Conservation (phyloP, 2,329 filamentous ascomycete species). For the Fusarium sulawesiense region DNA sequence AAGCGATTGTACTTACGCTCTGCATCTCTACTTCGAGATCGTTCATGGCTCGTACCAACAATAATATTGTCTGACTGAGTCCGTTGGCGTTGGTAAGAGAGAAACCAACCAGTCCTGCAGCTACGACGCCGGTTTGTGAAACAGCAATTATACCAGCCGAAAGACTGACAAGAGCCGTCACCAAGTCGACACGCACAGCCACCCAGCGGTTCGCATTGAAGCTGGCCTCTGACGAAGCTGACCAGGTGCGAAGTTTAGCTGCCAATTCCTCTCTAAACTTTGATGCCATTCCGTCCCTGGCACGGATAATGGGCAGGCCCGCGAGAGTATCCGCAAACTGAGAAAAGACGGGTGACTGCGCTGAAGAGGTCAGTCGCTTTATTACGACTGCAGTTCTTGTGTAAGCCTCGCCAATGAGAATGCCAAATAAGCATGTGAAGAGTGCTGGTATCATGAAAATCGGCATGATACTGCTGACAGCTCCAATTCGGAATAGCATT, state of each 20-base stretch:
- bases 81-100: slow-evolving; percentile 67
- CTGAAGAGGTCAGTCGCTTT: slow-evolving; percentile 58
- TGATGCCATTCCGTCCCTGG: slow-evolving; percentile 59
- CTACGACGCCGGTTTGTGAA: slow-evolving; percentile 58
- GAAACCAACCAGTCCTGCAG: slow-evolving; percentile 66
- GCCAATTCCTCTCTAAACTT: slow-evolving; percentile 63
- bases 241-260: slow-evolving; percentile 60
- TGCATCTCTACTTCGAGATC: slow-evolving; percentile 68
- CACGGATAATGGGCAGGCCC: slow-evolving; percentile 64
- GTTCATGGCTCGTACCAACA: slow-evolving; percentile 65
- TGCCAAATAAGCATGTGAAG: slow-evolving; percentile 58
- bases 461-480: slow-evolving; percentile 64
- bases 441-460: slow-evolving; percentile 61
- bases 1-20: slow-evolving; percentile 55
- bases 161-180: slow-evolving; percentile 64
- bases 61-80: slow-evolving; percentile 63
- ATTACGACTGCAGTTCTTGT: slow-evolving; percentile 61
- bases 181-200: slow-evolving; percentile 64
- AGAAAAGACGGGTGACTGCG: slow-evolving; percentile 66
- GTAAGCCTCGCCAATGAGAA: slow-evolving; percentile 62
- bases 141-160: slow-evolving; percentile 65
- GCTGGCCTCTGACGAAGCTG: slow-evolving; percentile 60
- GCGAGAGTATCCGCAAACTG: slow-evolving; percentile 66
- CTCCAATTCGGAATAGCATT: slow-evolving; percentile 59
- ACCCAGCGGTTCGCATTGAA: slow-evolving; percentile 70